A percentile compares a stretch with the other conserved stretches of the same genome.
Conservation (phyloP, 768 basidiomycete genomes). For the Boletus subcaerulescens region DNA sequence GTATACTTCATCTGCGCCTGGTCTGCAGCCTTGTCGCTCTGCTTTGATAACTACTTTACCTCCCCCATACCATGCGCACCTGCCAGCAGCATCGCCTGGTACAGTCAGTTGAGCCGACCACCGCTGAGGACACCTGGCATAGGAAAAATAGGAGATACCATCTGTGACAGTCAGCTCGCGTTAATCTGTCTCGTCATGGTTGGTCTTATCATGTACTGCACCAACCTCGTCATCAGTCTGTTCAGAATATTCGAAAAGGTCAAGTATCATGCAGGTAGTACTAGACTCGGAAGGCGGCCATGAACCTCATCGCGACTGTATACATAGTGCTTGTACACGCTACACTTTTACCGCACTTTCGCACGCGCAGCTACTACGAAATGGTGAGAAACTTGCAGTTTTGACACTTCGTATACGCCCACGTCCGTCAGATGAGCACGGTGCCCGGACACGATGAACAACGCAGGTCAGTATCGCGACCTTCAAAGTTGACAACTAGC, state of each 20-base stretch:
- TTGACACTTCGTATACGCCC: no score
- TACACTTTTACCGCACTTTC: neutral
- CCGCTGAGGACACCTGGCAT: slow-evolving; percentile 28
- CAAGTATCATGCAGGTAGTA: slow-evolving; percentile 58
- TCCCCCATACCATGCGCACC: slow-evolving; percentile 77
- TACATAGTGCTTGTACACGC: no score
- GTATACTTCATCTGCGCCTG: slow-evolving; percentile 92
- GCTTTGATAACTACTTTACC: slow-evolving; percentile 91
- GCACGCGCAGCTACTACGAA: slow-evolving; percentile 3
- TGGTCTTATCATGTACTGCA: slow-evolving; percentile 77
- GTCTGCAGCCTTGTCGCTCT: slow-evolving; percentile 85
- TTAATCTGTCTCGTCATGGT: slow-evolving; percentile 77
- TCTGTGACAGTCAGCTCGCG: slow-evolving; percentile 76
- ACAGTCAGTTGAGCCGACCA: slow-evolving; percentile 57
- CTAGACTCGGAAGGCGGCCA: slow-evolving; percentile 16
- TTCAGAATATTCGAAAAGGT: slow-evolving; percentile 89
- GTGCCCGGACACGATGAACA: slow-evolving; percentile 13
- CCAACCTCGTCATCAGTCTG: slow-evolving; percentile 79
- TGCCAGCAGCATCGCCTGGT: slow-evolving; percentile 62
- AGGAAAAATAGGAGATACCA: slow-evolving; percentile 48
- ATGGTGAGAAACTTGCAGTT: no score
- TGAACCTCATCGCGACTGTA: neutral
- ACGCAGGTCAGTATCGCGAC: slow-evolving; percentile 6
- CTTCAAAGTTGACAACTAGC: slow-evolving; percentile 11
- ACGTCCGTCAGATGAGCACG: slow-evolving; percentile 16